These are phyloP conservation scores for Candolleomyces eurysporus DNA, from an alignment of 768 basidiomycete genomes.

Conservation along the genomic window DNA sequence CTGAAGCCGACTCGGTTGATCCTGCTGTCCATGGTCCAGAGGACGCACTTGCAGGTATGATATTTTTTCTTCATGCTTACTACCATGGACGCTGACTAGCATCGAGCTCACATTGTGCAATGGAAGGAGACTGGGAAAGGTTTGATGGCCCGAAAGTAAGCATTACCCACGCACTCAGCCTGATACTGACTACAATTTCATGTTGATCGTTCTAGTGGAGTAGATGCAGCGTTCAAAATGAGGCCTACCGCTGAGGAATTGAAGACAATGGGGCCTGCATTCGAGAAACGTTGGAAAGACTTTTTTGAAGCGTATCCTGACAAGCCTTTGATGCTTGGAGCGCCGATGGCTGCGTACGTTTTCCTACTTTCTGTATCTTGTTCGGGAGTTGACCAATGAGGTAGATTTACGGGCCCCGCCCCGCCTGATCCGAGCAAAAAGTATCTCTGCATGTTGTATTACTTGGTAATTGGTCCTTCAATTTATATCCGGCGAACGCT, in stretches of 20 bases:
- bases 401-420: neutral
- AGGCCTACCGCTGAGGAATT: conserved; percentile 52
- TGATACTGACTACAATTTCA: neutral
- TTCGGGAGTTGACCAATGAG: too few species aligned
- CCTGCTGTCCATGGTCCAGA: conserved; percentile 36
- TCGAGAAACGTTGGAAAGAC: conserved; percentile 45
- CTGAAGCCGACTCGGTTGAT: conserved; percentile 51
- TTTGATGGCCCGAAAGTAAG: conserved; percentile 54
- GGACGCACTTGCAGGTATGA: conserved; percentile 39
- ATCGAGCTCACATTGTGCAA: conserved; percentile 17
- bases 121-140: conserved; percentile 41
- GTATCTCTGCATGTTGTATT: neutral
- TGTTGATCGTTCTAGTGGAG: conserved; percentile 31
- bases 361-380: neutral
- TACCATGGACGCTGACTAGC: neutral
- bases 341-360: conserved; percentile 39
- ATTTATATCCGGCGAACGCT: neutral
- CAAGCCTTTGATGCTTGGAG: conserved; percentile 51
- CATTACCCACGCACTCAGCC: neutral
- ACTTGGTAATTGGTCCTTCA: neutral
- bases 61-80: neutral
- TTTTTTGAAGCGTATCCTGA: conserved; percentile 52
- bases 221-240: conserved; percentile 56
- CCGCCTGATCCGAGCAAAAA: conserved; percentile 8
- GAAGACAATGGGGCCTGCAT: conserved; percentile 47